Evolutionary conservation across 139 green algal species (phyloP).

Genomic region (Choricystis sp.): DNA sequence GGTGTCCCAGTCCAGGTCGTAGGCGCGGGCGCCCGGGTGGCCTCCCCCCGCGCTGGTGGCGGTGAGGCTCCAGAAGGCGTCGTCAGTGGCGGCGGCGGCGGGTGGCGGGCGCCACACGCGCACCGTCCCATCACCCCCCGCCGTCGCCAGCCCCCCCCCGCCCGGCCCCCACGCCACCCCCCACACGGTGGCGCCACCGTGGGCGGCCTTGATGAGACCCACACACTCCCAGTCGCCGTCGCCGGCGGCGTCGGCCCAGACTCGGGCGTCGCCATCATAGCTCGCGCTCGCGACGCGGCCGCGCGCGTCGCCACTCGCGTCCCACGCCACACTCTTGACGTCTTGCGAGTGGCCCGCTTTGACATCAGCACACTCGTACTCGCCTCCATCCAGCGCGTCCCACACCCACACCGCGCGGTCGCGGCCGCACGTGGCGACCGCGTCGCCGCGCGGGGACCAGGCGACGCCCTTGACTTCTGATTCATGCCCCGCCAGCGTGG

Average conservation of each 20-base stretch:
- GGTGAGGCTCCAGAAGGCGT: background rate
- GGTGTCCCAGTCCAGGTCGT: background rate
- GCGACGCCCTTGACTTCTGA: slow-evolving; percentile 88
- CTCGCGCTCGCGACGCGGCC: slow-evolving; percentile 64
- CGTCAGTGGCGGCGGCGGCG: background rate
- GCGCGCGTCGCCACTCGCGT: slow-evolving; percentile 33
- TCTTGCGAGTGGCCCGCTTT: slow-evolving; percentile 83
- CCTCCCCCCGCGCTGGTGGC: too few relatives aligned
- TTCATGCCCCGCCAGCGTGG: slow-evolving; percentile 80
- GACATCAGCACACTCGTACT: slow-evolving; percentile 92
- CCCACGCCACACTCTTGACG: slow-evolving; percentile 88
- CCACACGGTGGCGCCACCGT: background rate
- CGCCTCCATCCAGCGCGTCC: slow-evolving; percentile 50
- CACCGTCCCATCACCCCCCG: background rate
- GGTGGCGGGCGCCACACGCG: background rate
- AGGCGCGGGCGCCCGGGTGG: background rate
- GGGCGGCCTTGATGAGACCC: background rate
- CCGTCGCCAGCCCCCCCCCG: background rate
- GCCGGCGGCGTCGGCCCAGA: slow-evolving; percentile 67
- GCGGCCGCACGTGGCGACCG: slow-evolving; percentile 82
- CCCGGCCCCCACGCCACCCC: background rate
- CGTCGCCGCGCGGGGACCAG: slow-evolving; percentile 55
- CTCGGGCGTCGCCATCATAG: slow-evolving; percentile 88
- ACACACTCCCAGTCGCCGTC: slow-evolving; percentile 58
- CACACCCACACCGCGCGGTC: slow-evolving; percentile 96